phyloP scores from a whole-genome alignment of 2,329 filamentous ascomycete genomes.

The Cercospora citrullina region DNA sequence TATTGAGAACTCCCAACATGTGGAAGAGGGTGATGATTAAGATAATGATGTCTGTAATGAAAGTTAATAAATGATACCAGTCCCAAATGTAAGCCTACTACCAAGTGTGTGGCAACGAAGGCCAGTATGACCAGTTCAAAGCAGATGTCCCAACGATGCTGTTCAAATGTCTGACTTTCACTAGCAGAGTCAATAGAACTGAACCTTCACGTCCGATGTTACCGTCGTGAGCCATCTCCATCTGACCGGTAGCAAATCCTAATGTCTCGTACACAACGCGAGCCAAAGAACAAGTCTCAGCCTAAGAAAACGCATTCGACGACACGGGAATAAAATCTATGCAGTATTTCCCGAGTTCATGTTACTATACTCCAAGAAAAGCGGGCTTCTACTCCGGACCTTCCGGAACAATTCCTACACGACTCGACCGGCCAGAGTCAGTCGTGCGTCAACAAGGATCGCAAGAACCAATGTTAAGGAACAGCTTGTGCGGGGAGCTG shows the following conservation, averaged over 20 bases:
- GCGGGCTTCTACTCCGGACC: neutral
- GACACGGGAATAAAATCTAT: neutral
- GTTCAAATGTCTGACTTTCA: neutral
- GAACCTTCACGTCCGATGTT: neutral
- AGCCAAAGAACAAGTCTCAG: neutral
- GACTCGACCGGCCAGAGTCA: neutral
- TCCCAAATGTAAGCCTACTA: neutral
- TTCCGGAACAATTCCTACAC: neutral
- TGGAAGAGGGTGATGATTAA: neutral
- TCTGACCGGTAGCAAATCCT: neutral
- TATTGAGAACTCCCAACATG: neutral
- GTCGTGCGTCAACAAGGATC: neutral
- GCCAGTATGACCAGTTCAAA: neutral
- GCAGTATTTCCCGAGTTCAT: neutral
- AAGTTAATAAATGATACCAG: neutral
- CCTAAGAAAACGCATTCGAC: neutral
- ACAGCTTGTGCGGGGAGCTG: neutral
- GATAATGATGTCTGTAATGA: neutral
- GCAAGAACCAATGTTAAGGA: neutral
- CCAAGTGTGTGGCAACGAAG: neutral
- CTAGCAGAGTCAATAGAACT: neutral
- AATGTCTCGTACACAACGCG: neutral
- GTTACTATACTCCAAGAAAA: neutral
- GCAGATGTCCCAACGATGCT: neutral
- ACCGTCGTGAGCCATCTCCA: neutral